These are phyloP conservation scores for Saturnispora quitensis DNA, from an alignment of 805 yeast species.

Conservation along the genomic window DNA sequence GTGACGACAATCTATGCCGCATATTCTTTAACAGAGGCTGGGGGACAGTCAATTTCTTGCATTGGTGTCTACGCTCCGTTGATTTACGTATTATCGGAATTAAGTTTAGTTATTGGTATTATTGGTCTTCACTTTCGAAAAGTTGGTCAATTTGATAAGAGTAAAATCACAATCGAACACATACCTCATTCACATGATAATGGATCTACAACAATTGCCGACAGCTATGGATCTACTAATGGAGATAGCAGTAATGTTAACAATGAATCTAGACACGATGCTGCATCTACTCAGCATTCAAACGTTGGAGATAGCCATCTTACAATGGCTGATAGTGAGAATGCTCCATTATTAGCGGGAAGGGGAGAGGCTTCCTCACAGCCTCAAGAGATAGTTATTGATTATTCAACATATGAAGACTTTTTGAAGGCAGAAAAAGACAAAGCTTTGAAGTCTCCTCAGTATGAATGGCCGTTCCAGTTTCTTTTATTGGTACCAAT, in stretches of 20 bases:
- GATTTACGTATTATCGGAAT: constrained; percentile 1
- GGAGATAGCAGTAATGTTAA: constrained; percentile 11
- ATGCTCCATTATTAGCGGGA: constrained; percentile 12
- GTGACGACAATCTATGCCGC: constrained; percentile 40
- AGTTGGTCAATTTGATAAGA: constrained; percentile 15
- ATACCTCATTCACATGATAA: constrained; percentile 15
- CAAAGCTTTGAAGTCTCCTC: constrained; percentile 35
- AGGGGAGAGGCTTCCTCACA: neutral
- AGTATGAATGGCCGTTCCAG: constrained; percentile 79
- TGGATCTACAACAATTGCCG: neutral
- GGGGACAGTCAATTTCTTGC: constrained; percentile 38
- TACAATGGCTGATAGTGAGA: neutral
- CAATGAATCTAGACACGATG: neutral
- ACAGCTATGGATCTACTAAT: neutral
- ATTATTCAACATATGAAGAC: constrained; percentile 22
- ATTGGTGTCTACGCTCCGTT: neutral
- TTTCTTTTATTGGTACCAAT: constrained; percentile 61
- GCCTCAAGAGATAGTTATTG: constrained; percentile 13
- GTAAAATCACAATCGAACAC: constrained; percentile 16
- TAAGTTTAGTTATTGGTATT: constrained; percentile 33
- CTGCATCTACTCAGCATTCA: neutral
- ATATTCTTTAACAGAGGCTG: constrained; percentile 35
- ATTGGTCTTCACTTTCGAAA: constrained; percentile 35
- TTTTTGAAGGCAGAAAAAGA: constrained; percentile 21
- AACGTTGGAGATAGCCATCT: neutral